phyloP scores from a whole-genome alignment of 2,329 filamentous ascomycete genomes.

The Colletotrichum kahawae region DNA sequence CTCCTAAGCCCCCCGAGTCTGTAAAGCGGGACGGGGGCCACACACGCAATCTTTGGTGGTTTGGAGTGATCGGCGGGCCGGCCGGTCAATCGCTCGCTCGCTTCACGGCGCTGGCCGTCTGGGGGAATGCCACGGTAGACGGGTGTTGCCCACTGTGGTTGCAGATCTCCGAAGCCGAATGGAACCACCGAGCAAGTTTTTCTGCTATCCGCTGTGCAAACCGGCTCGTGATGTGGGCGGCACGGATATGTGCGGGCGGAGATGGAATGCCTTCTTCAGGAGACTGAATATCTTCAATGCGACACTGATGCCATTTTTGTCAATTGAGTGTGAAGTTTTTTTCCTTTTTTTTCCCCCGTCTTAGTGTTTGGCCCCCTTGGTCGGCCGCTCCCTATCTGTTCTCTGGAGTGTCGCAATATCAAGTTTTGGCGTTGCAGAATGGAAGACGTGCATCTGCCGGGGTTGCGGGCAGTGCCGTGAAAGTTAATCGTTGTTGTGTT shows the following conservation, averaged over 20 bases:
- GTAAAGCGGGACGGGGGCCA: constrained; percentile 1
- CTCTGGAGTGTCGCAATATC: neutral
- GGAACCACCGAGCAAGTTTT: neutral
- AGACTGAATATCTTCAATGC: neutral
- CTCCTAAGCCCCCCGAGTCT: neutral
- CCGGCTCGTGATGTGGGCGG: neutral
- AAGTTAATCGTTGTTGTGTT: neutral
- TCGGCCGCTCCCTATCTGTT: neutral
- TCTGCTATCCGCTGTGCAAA: neutral
- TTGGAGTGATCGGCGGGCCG: constrained; percentile 6
- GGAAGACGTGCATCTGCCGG: neutral
- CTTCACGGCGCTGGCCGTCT: constrained; percentile 14
- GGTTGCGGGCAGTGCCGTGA: constrained; percentile 4
- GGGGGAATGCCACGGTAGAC: neutral
- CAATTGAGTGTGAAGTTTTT: neutral
- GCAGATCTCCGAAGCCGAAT: constrained; percentile 7
- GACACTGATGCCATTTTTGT: neutral
- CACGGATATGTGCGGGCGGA: constrained; percentile 12
- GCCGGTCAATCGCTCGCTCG: constrained; percentile 2
- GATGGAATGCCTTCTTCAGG: neutral
- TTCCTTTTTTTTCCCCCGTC: too few relatives aligned
- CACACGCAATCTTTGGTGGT: neutral
- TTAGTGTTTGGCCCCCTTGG: neutral
- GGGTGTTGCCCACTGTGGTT: neutral
- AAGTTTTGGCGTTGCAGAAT: neutral